Base-by-base conservation (phyloP, 1,284 basidiomycete species). In the Trametes versicolor region DNA sequence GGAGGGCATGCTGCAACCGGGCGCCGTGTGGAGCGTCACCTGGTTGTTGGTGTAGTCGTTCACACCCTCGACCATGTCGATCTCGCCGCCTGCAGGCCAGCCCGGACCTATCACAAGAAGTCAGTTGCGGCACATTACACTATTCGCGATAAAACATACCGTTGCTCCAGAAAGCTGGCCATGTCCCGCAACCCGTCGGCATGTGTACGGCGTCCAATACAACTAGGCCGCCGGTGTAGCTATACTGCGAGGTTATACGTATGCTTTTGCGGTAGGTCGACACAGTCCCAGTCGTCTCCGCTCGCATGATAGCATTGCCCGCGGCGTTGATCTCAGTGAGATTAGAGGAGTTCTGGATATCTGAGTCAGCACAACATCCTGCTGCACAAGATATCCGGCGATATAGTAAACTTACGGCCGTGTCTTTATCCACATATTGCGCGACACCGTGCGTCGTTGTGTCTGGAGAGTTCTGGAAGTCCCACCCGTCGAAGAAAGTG, bases 131-230 rank as follows among this genome's bases (percentile, higher is more conserved):
- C 19, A 21, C 32, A 13, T 25, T 36, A 23, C 34, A 34, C 12
- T 37, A 8, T n/a, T 17, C 17, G 8, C n/a, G 7, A 53, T 58
- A 62, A 25, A 13, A 52, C 65, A 41, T 62, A 78, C 78, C 84
- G 63, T 85, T 80, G 41, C 81, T 82, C 85, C 85, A 87, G 73
- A 86, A 86, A 4, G 85, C 85, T 27, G 91, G 92, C 91, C 95
- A 96, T 10, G 89, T 91, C 45, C 90, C 95, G 77, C 95, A 97
- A 8, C 95, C 95, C 1, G 89, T 90, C 1, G 95, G 95, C 91
- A 96, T 95, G 77, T 97, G 95, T n/a, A 89, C 82, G 17, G 93
- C 85, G 76, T 96, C 94, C 82, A 96, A 84, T 63, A 96, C 83
- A 65, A 95, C 82, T 47, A 96, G 81, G 19, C 88, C 93, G 50